These are phyloP conservation scores for Hypsizygus ulmarius DNA, from an alignment of 1,284 basidiomycete species.

Conservation along the genomic window DNA sequence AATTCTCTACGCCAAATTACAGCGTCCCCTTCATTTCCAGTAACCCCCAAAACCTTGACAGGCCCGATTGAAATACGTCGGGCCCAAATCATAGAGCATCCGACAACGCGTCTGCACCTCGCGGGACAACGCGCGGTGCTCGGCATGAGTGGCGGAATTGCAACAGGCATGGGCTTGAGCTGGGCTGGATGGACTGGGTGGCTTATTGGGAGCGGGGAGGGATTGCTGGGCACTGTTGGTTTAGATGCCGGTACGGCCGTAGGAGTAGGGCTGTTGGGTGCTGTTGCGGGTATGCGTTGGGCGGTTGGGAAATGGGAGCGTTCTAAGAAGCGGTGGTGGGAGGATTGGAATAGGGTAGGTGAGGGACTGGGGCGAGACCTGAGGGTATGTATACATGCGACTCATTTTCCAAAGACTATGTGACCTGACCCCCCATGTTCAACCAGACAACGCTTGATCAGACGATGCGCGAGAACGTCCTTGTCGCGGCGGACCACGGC, in stretches of 20 bases:
- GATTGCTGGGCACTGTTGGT: conserved; percentile 36
- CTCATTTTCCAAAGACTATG: not conserved
- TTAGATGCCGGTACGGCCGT: conserved; percentile 57
- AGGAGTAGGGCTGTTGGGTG: conserved; percentile 58
- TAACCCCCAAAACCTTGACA: conserved; percentile 53
- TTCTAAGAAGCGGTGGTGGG: conserved; percentile 70
- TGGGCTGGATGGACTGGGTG: conserved; percentile 58
- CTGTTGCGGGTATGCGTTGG: conserved; percentile 58
- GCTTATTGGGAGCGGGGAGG: conserved; percentile 39
- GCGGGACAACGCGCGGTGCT: conserved; percentile 64
- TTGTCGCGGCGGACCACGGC: conserved; percentile 41
- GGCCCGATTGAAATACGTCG: conserved; percentile 56
- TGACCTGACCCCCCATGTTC: conserved; percentile 7
- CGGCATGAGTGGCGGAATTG: conserved; percentile 46
- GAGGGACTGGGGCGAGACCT: conserved; percentile 74
- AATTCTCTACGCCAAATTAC: conserved; percentile 64
- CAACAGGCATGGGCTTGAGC: conserved; percentile 41
- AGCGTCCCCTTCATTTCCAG: conserved; percentile 45
- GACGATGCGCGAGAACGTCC: conserved; percentile 47
- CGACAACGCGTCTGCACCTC: conserved; percentile 63
- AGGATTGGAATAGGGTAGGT: conserved; percentile 68
- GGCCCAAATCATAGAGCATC: conserved; percentile 53
- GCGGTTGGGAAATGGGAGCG: conserved; percentile 70
- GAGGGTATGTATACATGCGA: conserved; percentile 42
- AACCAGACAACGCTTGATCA: conserved; percentile 45